Percentiles rank a stretch among this genome's conserved stretches.
Evolutionary conservation across 768 basidiomycete species (phyloP).

Genomic region (Amanita rimosa): DNA sequence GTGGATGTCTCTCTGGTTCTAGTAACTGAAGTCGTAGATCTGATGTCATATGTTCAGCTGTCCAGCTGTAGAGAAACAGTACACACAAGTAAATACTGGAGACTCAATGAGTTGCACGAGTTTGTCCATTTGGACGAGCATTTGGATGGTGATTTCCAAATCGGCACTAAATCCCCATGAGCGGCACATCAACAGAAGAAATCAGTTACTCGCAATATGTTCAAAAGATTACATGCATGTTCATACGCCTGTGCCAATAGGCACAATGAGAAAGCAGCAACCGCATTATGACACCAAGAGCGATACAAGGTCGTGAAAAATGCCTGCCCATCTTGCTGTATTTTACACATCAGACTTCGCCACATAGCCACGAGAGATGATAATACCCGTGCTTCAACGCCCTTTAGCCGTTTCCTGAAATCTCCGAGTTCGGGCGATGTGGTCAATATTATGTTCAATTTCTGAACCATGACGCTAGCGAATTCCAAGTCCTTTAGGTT

Average conservation of each 20-base stretch:
- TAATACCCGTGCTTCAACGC: slow-evolving; percentile 80
- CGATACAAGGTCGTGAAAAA: slow-evolving; percentile 89
- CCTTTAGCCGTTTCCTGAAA: slow-evolving; percentile 87
- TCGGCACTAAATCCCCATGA: slow-evolving; percentile 56
- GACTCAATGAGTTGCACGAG: slow-evolving; percentile 97
- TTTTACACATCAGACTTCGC: background rate
- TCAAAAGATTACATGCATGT: slow-evolving; percentile 91
- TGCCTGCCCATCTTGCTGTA: slow-evolving; percentile 89
- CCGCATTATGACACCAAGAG: slow-evolving; percentile 98
- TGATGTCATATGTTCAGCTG: slow-evolving; percentile 16
- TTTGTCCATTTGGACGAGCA: slow-evolving; percentile 95
- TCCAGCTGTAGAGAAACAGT: background rate
- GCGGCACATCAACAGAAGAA: background rate
- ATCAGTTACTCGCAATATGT: slow-evolving; percentile 64
- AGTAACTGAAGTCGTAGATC: slow-evolving; percentile 87
- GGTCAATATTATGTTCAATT: slow-evolving; percentile 91
- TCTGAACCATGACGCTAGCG: slow-evolving; percentile 95
- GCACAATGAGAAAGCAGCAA: slow-evolving; percentile 93
- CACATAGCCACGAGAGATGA: background rate
- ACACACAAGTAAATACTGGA: slow-evolving; percentile 92
- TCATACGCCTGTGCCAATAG: slow-evolving; percentile 97
- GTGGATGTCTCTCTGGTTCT: slow-evolving; percentile 93
- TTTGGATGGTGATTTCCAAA: slow-evolving; percentile 88
- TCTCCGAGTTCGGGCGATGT: slow-evolving; percentile 95
- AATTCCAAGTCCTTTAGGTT: slow-evolving; percentile 81